phyloP scores from a whole-genome alignment of 768 basidiomycete genomes.

The Phaffia tasmanica region DNA sequence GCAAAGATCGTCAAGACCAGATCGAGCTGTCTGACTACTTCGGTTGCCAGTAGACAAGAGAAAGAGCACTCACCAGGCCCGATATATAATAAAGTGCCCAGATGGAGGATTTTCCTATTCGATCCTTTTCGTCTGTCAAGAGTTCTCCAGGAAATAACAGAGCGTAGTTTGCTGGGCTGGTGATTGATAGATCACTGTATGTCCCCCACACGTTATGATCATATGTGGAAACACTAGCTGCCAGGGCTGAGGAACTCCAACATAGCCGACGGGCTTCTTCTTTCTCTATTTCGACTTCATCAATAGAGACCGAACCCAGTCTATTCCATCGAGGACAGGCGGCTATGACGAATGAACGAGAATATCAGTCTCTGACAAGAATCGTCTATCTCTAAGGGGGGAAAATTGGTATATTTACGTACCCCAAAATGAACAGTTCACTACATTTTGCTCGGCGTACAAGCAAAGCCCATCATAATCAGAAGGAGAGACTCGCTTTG shows the following conservation, averaged over 20 bases:
- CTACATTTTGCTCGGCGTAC: slow-evolving; percentile 15
- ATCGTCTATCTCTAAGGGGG: background rate
- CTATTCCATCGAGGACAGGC: slow-evolving; percentile 24
- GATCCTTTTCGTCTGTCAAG: background rate
- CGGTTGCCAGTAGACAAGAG: background rate
- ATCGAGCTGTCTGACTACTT: no score
- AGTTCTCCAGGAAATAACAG: slow-evolving; percentile 13
- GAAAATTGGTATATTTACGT: background rate
- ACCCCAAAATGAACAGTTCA: slow-evolving; percentile 23
- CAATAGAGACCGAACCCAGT: background rate
- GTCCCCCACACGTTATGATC: slow-evolving; percentile 1
- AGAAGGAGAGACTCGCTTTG: no score
- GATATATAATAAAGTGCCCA: slow-evolving; percentile 15
- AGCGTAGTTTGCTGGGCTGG: slow-evolving; percentile 14
- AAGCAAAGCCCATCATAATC: background rate
- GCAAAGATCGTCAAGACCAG: background rate
- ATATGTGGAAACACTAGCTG: slow-evolving; percentile 18
- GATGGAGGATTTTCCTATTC: slow-evolving; percentile 5
- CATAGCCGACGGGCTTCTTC: slow-evolving; percentile 16
- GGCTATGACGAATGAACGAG: background rate
- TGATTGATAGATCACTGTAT: slow-evolving; percentile 5
- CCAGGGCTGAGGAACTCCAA: slow-evolving; percentile 17
- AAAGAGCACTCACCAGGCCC: slow-evolving; percentile 4
- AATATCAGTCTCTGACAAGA: background rate
- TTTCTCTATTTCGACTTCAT: slow-evolving; percentile 13